A percentile compares a stretch with the other conserved stretches of the same genome.
Evolutionary conservation across 805 yeast genomes (phyloP).

Genomic region (Cyberlindnera maclurae): DNA sequence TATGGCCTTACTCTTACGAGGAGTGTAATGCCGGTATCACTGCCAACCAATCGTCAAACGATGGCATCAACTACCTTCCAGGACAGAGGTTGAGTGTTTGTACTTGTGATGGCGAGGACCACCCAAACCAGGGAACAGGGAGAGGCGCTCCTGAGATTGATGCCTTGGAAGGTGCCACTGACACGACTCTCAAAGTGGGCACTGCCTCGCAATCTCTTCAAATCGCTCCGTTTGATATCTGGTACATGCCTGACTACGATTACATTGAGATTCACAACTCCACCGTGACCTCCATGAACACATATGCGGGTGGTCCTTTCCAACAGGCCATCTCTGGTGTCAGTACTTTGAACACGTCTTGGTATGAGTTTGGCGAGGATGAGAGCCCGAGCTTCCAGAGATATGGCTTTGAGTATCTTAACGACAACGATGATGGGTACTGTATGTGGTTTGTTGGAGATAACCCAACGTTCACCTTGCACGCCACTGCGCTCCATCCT

Average conservation of each 20-base stretch:
- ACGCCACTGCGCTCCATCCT: conserved; percentile 73
- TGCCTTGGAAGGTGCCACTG: conserved; percentile 78
- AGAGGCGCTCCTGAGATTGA: conserved; percentile 97
- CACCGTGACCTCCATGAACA: conserved; percentile 71
- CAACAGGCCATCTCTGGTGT: conserved; percentile 89
- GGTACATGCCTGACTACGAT: conserved; percentile 89
- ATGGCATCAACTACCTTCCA: conserved; percentile 80
- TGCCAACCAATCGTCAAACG: conserved; percentile 84
- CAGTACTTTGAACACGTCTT: conserved; percentile 67
- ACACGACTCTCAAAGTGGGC: conserved; percentile 37
- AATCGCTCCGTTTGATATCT: conserved; percentile 88
- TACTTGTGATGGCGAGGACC: conserved; percentile 76
- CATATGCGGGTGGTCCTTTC: conserved; percentile 87
- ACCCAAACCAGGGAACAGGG: conserved; percentile 82
- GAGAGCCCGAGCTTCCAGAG: conserved; percentile 53
- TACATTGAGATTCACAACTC: conserved; percentile 66
- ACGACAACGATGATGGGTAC: conserved; percentile 67
- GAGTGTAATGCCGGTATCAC: conserved; percentile 92
- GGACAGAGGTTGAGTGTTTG: conserved; percentile 78
- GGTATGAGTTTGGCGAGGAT: conserved; percentile 67
- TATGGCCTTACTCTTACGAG: conserved; percentile 90
- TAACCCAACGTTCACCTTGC: conserved; percentile 65
- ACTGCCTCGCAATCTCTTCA: conserved; percentile 90
- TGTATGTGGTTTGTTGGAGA: conserved; percentile 83
- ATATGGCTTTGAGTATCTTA: conserved; percentile 71